Conservation (phyloP, 2,329 filamentous ascomycete species). For the Pyrenophora teres region DNA sequence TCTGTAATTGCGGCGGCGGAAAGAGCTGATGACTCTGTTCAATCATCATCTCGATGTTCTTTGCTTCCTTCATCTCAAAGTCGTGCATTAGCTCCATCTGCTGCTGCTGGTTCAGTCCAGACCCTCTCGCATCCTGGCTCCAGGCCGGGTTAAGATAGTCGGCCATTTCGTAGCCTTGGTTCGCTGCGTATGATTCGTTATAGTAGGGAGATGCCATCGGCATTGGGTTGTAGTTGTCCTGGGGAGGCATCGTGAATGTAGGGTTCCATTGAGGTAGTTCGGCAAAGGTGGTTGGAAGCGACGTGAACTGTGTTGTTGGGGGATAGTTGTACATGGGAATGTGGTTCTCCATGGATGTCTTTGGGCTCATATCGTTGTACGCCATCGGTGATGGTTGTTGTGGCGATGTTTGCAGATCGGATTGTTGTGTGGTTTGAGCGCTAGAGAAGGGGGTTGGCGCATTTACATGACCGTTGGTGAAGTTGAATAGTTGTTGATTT, state of each 20-base stretch:
- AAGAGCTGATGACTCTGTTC: constrained; percentile 48
- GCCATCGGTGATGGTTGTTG: constrained; percentile 30
- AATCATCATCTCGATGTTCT: constrained; percentile 50
- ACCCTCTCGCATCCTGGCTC: constrained; percentile 49
- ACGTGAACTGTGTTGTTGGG: constrained; percentile 36
- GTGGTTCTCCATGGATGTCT: constrained; percentile 34
- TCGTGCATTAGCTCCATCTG: constrained; percentile 82
- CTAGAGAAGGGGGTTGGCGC: constrained; percentile 22
- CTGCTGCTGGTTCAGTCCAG: constrained; percentile 73
- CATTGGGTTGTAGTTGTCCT: constrained; percentile 33
- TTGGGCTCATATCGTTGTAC: constrained; percentile 38
- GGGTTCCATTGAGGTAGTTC: constrained; percentile 47
- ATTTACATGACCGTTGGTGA: constrained; percentile 27
- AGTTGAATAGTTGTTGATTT: constrained; percentile 37
- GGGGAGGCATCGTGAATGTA: constrained; percentile 41
- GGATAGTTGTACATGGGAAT: constrained; percentile 39
- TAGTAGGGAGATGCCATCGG: constrained; percentile 35
- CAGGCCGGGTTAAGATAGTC: constrained; percentile 63
- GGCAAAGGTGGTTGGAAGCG: constrained; percentile 44
- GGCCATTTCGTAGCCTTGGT: constrained; percentile 43
- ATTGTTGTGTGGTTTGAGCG: constrained; percentile 26
- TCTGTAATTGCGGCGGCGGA: constrained; percentile 34
- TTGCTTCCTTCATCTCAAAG: constrained; percentile 63
- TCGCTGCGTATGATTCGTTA: constrained; percentile 43
- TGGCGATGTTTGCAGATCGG: constrained; percentile 33